A percentile compares a stretch with the other conserved stretches of the same genome.
Conservation (phyloP, 148 eudicot genomes). For the Drosera capensis region DNA sequence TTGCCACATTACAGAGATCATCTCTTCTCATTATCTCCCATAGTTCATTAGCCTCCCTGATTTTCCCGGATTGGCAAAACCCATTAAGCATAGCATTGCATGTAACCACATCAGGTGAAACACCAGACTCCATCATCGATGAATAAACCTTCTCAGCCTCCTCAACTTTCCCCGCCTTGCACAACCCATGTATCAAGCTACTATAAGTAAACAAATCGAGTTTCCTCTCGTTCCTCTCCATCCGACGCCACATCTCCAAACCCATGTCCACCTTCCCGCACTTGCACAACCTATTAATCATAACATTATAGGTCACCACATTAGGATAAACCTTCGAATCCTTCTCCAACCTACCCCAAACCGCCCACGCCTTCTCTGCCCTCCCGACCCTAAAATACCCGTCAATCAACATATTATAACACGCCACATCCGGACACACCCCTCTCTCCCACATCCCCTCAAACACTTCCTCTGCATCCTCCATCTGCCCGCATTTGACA, state of each 20-base stretch:
- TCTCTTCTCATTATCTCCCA: slow-evolving; percentile 58
- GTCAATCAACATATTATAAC: slow-evolving; percentile 69
- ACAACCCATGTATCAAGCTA: slow-evolving; percentile 55
- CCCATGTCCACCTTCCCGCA: slow-evolving; percentile 40
- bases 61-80: slow-evolving; percentile 41
- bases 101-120: slow-evolving; percentile 42
- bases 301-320: slow-evolving; percentile 57
- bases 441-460: slow-evolving; percentile 70
- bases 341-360: slow-evolving; percentile 43
- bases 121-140: slow-evolving; percentile 38
- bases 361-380: slow-evolving; percentile 24
- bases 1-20: slow-evolving; percentile 26
- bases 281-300: slow-evolving; percentile 63
- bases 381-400: slow-evolving; percentile 51
- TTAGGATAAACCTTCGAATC: slow-evolving; percentile 39
- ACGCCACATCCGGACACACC: slow-evolving; percentile 41
- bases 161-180: slow-evolving; percentile 45
- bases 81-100: slow-evolving; percentile 69
- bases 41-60: slow-evolving; percentile 28
- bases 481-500: slow-evolving; percentile 34
- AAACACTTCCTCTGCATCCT: slow-evolving; percentile 39
- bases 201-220: slow-evolving; percentile 62
- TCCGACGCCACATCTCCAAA: slow-evolving; percentile 44
- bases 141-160: slow-evolving; percentile 40
- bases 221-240: slow-evolving; percentile 44